Percentiles rank a stretch among this genome's conserved stretches.
phyloP scores from a whole-genome alignment of 2,329 filamentous ascomycete genomes.

The Diaporthe ilicicola region DNA sequence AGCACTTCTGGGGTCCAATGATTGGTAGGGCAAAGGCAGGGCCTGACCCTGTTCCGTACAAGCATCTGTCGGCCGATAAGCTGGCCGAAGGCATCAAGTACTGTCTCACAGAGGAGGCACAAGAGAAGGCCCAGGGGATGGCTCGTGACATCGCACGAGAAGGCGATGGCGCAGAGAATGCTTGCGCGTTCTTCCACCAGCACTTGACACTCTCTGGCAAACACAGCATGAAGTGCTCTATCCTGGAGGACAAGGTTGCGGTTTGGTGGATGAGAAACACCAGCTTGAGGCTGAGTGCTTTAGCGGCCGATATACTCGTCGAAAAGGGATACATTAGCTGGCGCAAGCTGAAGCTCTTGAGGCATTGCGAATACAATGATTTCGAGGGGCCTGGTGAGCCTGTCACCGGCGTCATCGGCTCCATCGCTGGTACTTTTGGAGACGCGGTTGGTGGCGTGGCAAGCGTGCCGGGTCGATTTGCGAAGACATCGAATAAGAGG shows the following conservation, averaged over 20 bases:
- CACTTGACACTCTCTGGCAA: constrained; percentile 62
- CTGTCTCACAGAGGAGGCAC: constrained; percentile 69
- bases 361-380: constrained; percentile 79
- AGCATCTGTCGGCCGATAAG: constrained; percentile 68
- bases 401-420: constrained; percentile 71
- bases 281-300: constrained; percentile 65
- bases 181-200: constrained; percentile 72
- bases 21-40: constrained; percentile 71
- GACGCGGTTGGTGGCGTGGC: constrained; percentile 70
- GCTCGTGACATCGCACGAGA: constrained; percentile 68
- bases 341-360: constrained; percentile 68
- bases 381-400: constrained; percentile 80
- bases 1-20: constrained; percentile 81
- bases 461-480: constrained; percentile 69
- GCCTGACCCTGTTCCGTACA: constrained; percentile 73
- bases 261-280: constrained; percentile 73
- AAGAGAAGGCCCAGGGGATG: constrained; percentile 64
- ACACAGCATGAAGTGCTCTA: constrained; percentile 70
- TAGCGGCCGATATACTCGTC: constrained; percentile 73
- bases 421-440: constrained; percentile 65
- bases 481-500: constrained; percentile 64
- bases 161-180: constrained; percentile 75
- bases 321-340: constrained; percentile 68
- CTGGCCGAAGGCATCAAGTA: constrained; percentile 76
- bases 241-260: constrained; percentile 69